Evolutionary conservation across 2,329 filamentous ascomycete species (phyloP).

Genomic region (Aspergillus amoenus): DNA sequence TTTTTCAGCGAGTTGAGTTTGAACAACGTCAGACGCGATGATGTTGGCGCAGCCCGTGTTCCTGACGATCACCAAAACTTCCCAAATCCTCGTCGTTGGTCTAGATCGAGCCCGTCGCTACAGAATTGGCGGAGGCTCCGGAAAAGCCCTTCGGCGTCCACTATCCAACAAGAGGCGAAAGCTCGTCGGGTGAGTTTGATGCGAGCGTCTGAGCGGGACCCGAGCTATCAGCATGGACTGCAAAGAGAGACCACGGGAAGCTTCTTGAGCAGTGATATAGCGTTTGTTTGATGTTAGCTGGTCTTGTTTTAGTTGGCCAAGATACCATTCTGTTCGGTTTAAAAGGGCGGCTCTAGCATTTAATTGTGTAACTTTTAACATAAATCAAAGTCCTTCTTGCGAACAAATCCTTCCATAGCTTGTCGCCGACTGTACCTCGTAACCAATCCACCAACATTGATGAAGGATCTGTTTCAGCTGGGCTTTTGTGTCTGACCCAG

Average conservation of each 20-base stretch:
- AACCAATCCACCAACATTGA: background rate
- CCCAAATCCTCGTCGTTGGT: constrained; percentile 21
- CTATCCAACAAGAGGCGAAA: constrained; percentile 16
- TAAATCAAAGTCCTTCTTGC: background rate
- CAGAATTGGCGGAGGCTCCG: constrained; percentile 12
- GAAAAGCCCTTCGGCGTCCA: constrained; percentile 20
- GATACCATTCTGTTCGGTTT: constrained; percentile 3
- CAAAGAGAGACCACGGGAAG: constrained; percentile 24
- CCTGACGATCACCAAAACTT: constrained; percentile 21
- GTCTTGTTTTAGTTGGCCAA: constrained; percentile 1
- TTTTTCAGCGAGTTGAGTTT: constrained; percentile 39
- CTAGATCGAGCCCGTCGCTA: constrained; percentile 17
- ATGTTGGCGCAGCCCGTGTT: constrained; percentile 18
- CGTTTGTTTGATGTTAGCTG: constrained; percentile 27
- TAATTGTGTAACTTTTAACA: background rate
- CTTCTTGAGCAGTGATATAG: constrained; percentile 28
- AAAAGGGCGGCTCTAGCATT: background rate
- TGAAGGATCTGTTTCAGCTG: constrained; percentile 1
- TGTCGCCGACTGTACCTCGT: background rate
- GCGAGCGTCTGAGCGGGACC: constrained; percentile 20
- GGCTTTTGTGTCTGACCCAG: background rate
- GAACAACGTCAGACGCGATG: constrained; percentile 24
- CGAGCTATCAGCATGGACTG: constrained; percentile 17
- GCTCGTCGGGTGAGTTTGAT: constrained; percentile 23
- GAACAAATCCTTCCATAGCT: background rate